These are phyloP conservation scores for Dioscorea dumetorum DNA, from an alignment of 106 monocot genomes.

Conservation along the genomic window DNA sequence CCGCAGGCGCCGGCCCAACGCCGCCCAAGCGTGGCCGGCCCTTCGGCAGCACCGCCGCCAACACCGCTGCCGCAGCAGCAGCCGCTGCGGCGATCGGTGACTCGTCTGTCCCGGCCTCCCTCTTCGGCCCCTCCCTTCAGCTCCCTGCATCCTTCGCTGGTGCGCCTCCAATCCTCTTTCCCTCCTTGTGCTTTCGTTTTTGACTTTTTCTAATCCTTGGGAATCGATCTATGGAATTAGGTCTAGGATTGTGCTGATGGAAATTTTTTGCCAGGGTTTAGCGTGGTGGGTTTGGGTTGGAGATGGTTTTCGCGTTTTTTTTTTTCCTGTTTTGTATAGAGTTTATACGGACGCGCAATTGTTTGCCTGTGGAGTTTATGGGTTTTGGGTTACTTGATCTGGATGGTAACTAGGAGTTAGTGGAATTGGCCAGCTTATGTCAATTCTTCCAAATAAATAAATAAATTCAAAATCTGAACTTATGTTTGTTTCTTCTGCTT, in stretches of 20 bases:
- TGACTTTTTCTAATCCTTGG: not conserved
- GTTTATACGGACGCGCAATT: not conserved
- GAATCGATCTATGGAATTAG: not conserved
- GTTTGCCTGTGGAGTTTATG: not conserved
- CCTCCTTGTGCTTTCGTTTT: not conserved
- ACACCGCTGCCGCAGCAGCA: slow-evolving; percentile 17
- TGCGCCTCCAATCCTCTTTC: slow-evolving; percentile 11
- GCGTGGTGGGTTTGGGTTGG: no score
- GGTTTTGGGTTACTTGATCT: not conserved
- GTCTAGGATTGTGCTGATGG: not conserved
- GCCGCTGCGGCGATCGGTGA: slow-evolving; percentile 32
- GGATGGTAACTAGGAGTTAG: no score
- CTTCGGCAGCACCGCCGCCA: slow-evolving; percentile 60
- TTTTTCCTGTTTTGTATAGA: not conserved
- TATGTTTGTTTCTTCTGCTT: no score
- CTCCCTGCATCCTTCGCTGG: slow-evolving; percentile 66
- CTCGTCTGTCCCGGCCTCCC: slow-evolving; percentile 35
- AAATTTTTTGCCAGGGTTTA: not conserved
- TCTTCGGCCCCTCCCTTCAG: slow-evolving; percentile 93
- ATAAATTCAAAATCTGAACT: no score
- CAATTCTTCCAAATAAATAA: no score
- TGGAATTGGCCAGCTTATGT: no score
- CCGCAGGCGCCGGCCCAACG: slow-evolving; percentile 36
- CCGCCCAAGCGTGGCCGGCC: slow-evolving; percentile 91
- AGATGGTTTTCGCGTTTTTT: no score